phyloP scores from a whole-genome alignment of 2,329 filamentous ascomycete genomes.

The Thermochaetoides dissita region DNA sequence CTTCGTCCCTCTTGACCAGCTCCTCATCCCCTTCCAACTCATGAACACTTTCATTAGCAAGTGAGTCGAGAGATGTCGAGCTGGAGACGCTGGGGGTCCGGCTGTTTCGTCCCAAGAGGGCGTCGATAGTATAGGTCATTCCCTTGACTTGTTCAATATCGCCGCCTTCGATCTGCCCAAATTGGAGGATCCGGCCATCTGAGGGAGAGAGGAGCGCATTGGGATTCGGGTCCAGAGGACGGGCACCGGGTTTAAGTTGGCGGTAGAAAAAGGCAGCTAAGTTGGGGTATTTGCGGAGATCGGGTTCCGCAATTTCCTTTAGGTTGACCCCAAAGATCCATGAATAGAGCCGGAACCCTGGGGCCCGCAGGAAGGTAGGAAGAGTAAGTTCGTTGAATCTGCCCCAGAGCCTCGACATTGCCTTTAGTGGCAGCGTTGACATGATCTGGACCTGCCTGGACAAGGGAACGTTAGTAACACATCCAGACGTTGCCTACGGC shows the following conservation, averaged over 20 bases:
- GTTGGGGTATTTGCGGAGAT: slow-evolving; percentile 82
- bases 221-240: slow-evolving; percentile 69
- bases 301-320: slow-evolving; percentile 72
- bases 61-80: slow-evolving; percentile 17
- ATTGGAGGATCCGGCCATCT: slow-evolving; percentile 83
- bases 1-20: slow-evolving; percentile 65
- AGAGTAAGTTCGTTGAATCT: slow-evolving; percentile 81
- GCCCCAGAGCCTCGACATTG: slow-evolving; percentile 78
- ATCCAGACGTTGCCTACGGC: no score
- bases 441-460: slow-evolving; percentile 77
- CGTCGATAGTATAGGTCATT: slow-evolving; percentile 93
- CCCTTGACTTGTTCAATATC: slow-evolving; percentile 98
- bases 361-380: slow-evolving; percentile 74
- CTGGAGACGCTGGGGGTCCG: slow-evolving; percentile 41
- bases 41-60: slow-evolving; percentile 17
- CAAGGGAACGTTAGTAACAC: not conserved
- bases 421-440: slow-evolving; percentile 84
- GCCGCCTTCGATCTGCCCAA: slow-evolving; percentile 78
- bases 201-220: slow-evolving; percentile 75
- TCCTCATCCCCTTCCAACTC: slow-evolving; percentile 40
- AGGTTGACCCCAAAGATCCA: slow-evolving; percentile 86
- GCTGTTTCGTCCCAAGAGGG: slow-evolving; percentile 61
- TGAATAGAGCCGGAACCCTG: slow-evolving; percentile 83
- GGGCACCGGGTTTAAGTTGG: slow-evolving; percentile 72
- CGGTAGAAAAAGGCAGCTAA: slow-evolving; percentile 96